Conservation (phyloP, 2,329 filamentous ascomycete genomes). For the Ambrosiella cleistominuta region DNA sequence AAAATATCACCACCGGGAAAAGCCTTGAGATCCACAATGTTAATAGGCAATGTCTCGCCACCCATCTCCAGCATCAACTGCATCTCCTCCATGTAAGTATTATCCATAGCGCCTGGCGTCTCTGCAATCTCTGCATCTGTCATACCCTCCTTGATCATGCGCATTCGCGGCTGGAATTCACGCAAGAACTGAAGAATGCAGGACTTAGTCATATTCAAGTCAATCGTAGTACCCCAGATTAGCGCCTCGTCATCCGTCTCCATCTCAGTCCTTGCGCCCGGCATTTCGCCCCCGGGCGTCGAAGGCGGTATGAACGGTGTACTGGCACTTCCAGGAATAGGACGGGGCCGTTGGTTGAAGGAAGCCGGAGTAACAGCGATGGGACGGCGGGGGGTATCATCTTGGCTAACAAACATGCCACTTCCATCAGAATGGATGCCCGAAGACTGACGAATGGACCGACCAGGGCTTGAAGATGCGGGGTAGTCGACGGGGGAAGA, state of each 20-base stretch:
- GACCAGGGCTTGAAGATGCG: conserved; percentile 73
- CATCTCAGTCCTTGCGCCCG: conserved; percentile 48
- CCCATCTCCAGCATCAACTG: conserved; percentile 84
- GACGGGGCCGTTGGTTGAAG: conserved; percentile 22
- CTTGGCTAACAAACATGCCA: conserved; percentile 57
- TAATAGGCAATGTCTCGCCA: conserved; percentile 68
- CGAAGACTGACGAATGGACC: conserved; percentile 42
- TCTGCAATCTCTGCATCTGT: conserved; percentile 55
- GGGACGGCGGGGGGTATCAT: conserved; percentile 20
- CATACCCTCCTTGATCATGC: conserved; percentile 76
- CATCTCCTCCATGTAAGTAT: conserved; percentile 70
- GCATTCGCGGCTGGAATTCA: conserved; percentile 87
- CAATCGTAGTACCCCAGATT: conserved; percentile 96
- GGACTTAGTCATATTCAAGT: conserved; percentile 69
- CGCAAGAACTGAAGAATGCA: conserved; percentile 61
- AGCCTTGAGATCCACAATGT: conserved; percentile 74
- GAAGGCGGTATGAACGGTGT: conserved; percentile 10
- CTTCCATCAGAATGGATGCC: conserved; percentile 71
- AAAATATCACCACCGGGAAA: conserved; percentile 87
- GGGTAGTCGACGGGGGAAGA: conserved; percentile 88
- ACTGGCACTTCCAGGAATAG: conserved; percentile 8
- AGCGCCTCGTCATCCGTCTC: conserved; percentile 4
- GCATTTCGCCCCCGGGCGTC: conserved; percentile 8
- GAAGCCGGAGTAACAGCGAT: conserved; percentile 6
- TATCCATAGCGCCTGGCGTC: conserved; percentile 54